Conservation (phyloP, 768 basidiomycete species). For the Chalciporus piperatus region DNA sequence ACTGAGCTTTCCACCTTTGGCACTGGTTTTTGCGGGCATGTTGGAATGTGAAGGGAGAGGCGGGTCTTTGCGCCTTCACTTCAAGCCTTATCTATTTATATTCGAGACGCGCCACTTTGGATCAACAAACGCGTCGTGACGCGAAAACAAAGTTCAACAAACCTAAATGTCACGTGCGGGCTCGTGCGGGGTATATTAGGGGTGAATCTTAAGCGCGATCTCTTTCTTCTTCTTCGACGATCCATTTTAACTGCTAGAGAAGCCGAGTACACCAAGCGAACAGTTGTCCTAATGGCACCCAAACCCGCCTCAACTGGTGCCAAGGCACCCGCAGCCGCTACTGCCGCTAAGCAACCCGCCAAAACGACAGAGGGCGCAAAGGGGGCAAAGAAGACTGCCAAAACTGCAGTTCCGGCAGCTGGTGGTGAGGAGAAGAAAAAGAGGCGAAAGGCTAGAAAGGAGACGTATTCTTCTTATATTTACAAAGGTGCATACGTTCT, state of each 20-base stretch:
- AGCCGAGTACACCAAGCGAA: not conserved
- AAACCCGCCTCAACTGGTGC: conserved; percentile 74
- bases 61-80: no score
- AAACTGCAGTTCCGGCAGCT: conserved; percentile 48
- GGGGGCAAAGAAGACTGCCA: conserved; percentile 77
- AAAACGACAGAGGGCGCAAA: conserved; percentile 54
- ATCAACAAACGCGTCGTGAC: conserved; percentile 42
- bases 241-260: conserved; percentile 12
- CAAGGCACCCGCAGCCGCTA: conserved; percentile 61
- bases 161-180: conserved; percentile 28
- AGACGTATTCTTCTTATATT: conserved; percentile 92
- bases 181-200: conserved; percentile 37
- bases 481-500: conserved; percentile 65
- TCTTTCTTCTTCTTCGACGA: conserved; percentile 5
- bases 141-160: conserved; percentile 31
- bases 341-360: conserved; percentile 63
- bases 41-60: not conserved
- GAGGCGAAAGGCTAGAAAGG: conserved; percentile 81
- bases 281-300: conserved; percentile 40
- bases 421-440: conserved; percentile 83
- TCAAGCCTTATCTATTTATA: conserved; percentile 28
- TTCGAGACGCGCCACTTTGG: conserved; percentile 18
- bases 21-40: conserved; percentile 30
- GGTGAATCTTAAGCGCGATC: conserved; percentile 5
- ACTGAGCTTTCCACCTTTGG: conserved; percentile 37